Percentiles rank a stretch among this genome's conserved stretches.
These are phyloP conservation scores for Wickerhamia fluorescens DNA, from an alignment of 805 yeast species.

Conservation along the genomic window DNA sequence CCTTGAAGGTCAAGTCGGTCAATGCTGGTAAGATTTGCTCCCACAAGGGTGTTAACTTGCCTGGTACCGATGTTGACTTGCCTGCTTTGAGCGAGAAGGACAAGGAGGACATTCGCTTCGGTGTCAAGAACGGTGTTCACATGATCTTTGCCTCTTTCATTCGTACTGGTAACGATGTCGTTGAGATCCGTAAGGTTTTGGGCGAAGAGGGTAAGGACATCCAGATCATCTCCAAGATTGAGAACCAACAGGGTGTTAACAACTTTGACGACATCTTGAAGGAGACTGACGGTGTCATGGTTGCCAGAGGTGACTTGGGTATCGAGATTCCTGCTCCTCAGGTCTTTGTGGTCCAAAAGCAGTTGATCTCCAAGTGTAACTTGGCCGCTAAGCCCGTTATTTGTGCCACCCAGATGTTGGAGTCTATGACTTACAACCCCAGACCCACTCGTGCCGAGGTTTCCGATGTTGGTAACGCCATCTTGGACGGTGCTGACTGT, in stretches of 20 bases:
- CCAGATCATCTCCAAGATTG: constrained; percentile 95
- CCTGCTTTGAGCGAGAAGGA: constrained; percentile 98
- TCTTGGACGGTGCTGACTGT: constrained; percentile 99
- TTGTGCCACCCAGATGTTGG: constrained; percentile 99
- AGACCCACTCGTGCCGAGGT: constrained; percentile 99
- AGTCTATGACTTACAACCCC: constrained; percentile 99
- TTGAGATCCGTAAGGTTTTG: constrained; percentile 83
- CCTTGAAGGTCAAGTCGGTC: constrained; percentile 80
- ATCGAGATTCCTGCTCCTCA: constrained; percentile 99
- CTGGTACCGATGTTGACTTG: constrained; percentile 97
- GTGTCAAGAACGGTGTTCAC: constrained; percentile 96
- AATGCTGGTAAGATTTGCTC: constrained; percentile 95
- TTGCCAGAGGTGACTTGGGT: constrained; percentile 99
- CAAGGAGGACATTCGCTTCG: constrained; percentile 83
- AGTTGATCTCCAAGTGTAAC: constrained; percentile 98
- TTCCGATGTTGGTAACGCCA: constrained; percentile 98
- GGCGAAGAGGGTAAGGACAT: constrained; percentile 96
- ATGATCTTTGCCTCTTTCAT: constrained; percentile 98
- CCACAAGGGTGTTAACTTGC: constrained; percentile 98
- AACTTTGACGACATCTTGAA: constrained; percentile 93
- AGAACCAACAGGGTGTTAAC: constrained; percentile 99
- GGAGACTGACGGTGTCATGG: constrained; percentile 99
- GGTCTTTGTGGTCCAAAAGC: constrained; percentile 97
- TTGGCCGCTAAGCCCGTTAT: constrained; percentile 98
- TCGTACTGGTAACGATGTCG: constrained; percentile 88